Evolutionary conservation across 2,329 filamentous ascomycete species (phyloP).

Genomic region (Penicillium sp.): DNA sequence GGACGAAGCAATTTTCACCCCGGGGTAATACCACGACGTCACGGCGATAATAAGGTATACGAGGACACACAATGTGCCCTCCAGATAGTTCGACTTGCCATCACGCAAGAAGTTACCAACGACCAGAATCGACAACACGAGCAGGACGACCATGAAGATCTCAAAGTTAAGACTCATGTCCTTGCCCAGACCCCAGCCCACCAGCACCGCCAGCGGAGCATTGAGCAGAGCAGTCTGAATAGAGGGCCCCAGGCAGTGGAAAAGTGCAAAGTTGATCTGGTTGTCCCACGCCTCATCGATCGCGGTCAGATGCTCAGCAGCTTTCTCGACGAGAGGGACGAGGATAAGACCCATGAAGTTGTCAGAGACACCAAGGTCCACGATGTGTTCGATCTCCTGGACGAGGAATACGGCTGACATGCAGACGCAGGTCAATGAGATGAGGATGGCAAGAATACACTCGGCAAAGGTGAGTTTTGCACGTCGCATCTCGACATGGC

Average conservation of each 20-base stretch:
- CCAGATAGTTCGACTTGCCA: slow-evolving; percentile 86
- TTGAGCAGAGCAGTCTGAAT: slow-evolving; percentile 90
- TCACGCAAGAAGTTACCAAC: slow-evolving; percentile 87
- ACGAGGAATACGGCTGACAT: slow-evolving; percentile 75
- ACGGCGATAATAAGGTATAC: slow-evolving; percentile 66
- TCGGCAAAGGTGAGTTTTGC: slow-evolving; percentile 75
- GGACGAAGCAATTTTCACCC: slow-evolving; percentile 41
- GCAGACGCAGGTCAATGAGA: slow-evolving; percentile 70
- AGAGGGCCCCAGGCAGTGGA: slow-evolving; percentile 82
- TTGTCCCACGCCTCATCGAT: slow-evolving; percentile 75
- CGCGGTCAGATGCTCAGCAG: slow-evolving; percentile 80
- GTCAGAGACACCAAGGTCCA: slow-evolving; percentile 56
- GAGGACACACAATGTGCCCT: slow-evolving; percentile 75
- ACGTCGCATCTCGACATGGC: slow-evolving; percentile 60
- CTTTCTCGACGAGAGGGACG: slow-evolving; percentile 79
- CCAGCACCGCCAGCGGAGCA: slow-evolving; percentile 77
- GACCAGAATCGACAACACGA: slow-evolving; percentile 81
- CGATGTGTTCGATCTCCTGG: slow-evolving; percentile 67
- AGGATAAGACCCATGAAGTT: slow-evolving; percentile 72
- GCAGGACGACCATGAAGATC: slow-evolving; percentile 78
- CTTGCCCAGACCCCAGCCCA: slow-evolving; percentile 75
- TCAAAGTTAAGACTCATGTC: slow-evolving; percentile 82
- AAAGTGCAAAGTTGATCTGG: slow-evolving; percentile 77
- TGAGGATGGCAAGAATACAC: slow-evolving; percentile 63
- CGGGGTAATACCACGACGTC: slow-evolving; percentile 63